These are phyloP conservation scores for Penicillium sp. DNA, from an alignment of 2,329 filamentous ascomycete genomes.

Conservation along the genomic window DNA sequence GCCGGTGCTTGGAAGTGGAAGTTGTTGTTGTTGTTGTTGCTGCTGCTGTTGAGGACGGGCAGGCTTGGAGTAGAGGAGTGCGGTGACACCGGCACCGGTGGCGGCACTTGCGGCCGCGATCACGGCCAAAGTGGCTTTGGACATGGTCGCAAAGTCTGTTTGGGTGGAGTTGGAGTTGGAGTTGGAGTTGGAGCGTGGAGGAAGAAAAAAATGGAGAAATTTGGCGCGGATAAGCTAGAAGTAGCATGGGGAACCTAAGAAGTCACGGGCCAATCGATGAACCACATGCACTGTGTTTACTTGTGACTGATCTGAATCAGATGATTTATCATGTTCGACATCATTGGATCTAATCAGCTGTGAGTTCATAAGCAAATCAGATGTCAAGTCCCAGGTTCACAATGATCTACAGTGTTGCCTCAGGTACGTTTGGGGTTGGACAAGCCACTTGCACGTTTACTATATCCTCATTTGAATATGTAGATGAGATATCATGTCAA, in stretches of 20 bases:
- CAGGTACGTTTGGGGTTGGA: neutral
- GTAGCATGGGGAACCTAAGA: constrained; percentile 9
- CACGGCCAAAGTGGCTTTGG: constrained; percentile 72
- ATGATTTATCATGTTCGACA: neutral
- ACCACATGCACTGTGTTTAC: neutral
- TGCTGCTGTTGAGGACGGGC: constrained; percentile 29
- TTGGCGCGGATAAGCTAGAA: constrained; percentile 1
- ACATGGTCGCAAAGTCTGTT: constrained; percentile 59
- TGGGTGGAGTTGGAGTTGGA: neutral
- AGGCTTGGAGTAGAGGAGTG: constrained; percentile 61
- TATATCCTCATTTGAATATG: too few relatives aligned
- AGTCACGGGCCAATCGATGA: constrained; percentile 25
- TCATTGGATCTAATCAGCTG: neutral
- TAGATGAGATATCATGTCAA: too few relatives aligned
- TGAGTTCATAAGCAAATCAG: neutral
- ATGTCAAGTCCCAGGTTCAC: neutral
- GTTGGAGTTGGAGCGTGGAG: neutral
- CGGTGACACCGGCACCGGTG: constrained; percentile 71
- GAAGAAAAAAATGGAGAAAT: neutral
- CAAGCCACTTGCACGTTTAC: neutral
- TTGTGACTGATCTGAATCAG: neutral
- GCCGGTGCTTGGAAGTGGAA: constrained; percentile 29
- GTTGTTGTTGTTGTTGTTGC: constrained; percentile 27
- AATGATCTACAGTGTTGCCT: neutral
- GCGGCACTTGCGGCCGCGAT: constrained; percentile 75